Evolutionary conservation across 495 filamentous ascomycete species (phyloP), one percentile per base, ranked within the genome.

Genomic region (Xylaria flabelliformis): DNA sequence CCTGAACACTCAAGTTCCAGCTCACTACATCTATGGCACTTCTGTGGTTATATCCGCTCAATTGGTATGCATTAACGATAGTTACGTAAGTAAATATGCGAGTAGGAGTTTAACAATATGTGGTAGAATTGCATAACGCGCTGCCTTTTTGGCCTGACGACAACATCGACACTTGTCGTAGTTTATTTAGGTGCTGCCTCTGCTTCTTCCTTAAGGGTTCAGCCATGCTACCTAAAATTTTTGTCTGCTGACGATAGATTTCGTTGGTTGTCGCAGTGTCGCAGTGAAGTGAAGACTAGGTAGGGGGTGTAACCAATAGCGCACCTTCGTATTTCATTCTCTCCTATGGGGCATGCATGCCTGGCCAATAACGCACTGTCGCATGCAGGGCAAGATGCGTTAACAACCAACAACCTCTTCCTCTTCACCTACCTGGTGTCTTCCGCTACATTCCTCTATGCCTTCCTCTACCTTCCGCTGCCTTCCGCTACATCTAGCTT

Each of bases 151-250:
- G 1, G 62, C 42, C 5, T 29, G 42, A 42, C 62, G 42, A 64
- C 42, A 64, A 42, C 48, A 64, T 24, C 41, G 62, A 48, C 62
- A 64, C 26, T 64, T 64, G 42, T 64, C 15, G n/a, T 46, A 64
- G 24, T 64, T 64, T 42, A 64, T 64, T 64, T 42, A 64, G 34
- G 10, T 29, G 41, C 24, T 21, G 42, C 42, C 41, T 64, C 15
- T 48, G 32, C 48, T 32, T 48, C 41, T 46, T 46, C 26, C 24
- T 48, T 4, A 41, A 9, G 10, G 39, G 62, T 64, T 73, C 73
- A 62, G 65, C 64, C 51, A 44, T 73, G 17, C 15, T 19, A 42
- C 13, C 24, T 29, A 42, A 36, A 1, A 4, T 10, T 32, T 15
- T 17, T 26, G n/a, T 41, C 62, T 1, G 29, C 41, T 4, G 5